Percentiles rank a stretch among this genome's conserved stretches.
These are phyloP conservation scores for Cytospora piceae DNA, from an alignment of 2,329 filamentous ascomycete genomes.

Conservation along the genomic window DNA sequence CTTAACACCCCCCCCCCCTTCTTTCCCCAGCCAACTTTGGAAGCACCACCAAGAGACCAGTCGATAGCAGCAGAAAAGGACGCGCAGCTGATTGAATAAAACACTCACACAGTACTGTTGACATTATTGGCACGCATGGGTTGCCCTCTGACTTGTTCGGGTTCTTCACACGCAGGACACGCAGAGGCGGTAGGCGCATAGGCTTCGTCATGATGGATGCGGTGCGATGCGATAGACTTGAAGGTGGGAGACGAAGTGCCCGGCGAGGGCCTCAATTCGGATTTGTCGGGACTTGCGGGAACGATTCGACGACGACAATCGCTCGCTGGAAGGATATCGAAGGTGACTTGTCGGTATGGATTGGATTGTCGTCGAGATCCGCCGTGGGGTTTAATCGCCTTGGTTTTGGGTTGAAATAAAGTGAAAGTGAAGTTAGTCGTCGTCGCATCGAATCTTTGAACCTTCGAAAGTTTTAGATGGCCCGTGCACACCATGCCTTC, in stretches of 20 bases:
- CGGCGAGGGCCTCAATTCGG: constrained; percentile 26
- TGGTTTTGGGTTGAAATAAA: not conserved
- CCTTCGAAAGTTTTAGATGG: constrained; percentile 27
- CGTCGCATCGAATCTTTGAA: constrained; percentile 1
- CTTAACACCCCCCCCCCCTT: not conserved
- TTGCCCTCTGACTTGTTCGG: constrained; percentile 54
- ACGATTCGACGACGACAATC: not conserved
- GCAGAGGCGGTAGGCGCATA: constrained; percentile 62
- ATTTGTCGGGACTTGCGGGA: not conserved
- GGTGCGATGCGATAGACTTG: not conserved
- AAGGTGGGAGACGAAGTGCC: not conserved
- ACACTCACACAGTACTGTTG: constrained; percentile 58
- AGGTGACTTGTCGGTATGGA: not conserved
- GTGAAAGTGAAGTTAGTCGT: not conserved
- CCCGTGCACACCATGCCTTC: constrained; percentile 15
- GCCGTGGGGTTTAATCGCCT: not conserved
- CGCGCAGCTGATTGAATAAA: constrained; percentile 20
- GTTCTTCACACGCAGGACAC: constrained; percentile 57
- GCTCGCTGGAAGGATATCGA: not conserved
- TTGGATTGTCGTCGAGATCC: not conserved
- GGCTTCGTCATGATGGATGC: constrained; percentile 51
- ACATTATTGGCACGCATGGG: constrained; percentile 61
- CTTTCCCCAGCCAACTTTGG: not conserved
- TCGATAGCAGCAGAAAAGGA: not conserved
- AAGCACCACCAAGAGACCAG: no score